These are phyloP conservation scores for Sicyos edulis DNA, from an alignment of 306 rosid genomes.

Conservation along the genomic window DNA sequence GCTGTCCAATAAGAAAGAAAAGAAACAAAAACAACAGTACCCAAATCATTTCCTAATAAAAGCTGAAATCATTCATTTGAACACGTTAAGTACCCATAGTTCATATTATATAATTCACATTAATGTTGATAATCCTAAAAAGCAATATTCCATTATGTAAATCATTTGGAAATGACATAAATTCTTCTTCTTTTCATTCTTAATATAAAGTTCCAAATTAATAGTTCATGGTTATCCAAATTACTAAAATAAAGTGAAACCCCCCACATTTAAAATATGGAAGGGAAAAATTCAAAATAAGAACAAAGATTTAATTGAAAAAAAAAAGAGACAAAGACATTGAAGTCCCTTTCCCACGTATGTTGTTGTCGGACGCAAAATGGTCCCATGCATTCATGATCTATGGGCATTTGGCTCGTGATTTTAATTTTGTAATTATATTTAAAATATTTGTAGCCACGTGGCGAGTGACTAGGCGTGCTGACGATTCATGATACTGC, in stretches of 20 bases:
- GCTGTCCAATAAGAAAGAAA: background rate
- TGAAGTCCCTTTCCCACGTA: conserved; percentile 7
- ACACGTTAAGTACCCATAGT: background rate
- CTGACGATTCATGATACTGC: conserved; percentile 25
- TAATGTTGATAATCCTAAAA: background rate
- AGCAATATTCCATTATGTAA: background rate
- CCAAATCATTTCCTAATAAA: background rate
- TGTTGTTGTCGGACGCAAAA: conserved; percentile 14
- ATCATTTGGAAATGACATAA: background rate
- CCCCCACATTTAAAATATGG: background rate
- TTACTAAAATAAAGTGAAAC: background rate
- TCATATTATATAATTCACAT: background rate
- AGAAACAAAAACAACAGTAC: background rate
- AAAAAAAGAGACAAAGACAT: conserved; percentile 7
- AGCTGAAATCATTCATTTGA: background rate
- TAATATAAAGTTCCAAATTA: background rate
- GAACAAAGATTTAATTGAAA: background rate
- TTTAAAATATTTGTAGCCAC: conserved; percentile 13
- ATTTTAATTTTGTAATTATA: no score
- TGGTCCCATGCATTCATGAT: conserved; percentile 14
- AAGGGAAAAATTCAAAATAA: background rate
- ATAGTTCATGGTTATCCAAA: background rate
- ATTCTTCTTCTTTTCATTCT: background rate
- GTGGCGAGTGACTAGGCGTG: conserved; percentile 21
- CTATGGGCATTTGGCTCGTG: background rate